Evolutionary conservation across 208 protist genomes (phyloP).

Genomic region (Acanthamoeba healyi): DNA sequence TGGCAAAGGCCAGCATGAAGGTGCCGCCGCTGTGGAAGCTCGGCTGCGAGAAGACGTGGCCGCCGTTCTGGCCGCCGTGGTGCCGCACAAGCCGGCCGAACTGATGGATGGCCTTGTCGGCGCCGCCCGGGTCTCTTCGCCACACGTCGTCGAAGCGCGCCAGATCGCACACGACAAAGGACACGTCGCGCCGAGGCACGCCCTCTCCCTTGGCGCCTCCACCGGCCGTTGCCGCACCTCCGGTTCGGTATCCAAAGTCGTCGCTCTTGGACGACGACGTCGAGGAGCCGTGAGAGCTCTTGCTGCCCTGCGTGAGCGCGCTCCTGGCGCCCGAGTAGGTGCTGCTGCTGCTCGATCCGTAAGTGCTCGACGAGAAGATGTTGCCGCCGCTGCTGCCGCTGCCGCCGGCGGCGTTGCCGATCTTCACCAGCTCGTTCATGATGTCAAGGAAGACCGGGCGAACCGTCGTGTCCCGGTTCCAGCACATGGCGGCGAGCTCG

Average conservation of each 20-base stretch:
- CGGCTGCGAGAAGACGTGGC: not conserved
- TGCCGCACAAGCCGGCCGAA: not conserved
- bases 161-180: constrained; percentile 33
- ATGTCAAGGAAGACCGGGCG: constrained; percentile 22
- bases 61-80: not conserved
- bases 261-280: not conserved
- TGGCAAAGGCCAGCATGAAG: constrained; percentile 16
- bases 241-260: not conserved
- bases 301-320: not conserved
- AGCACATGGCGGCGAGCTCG: constrained; percentile 13
- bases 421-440: constrained; percentile 18
- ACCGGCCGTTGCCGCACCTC: not conserved
- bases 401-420: not conserved
- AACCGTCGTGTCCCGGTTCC: not conserved
- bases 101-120: not conserved
- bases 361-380: not conserved
- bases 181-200: constrained; percentile 14
- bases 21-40: constrained; percentile 56
- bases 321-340: not conserved
- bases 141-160: constrained; percentile 22
- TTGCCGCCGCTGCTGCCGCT: not conserved
- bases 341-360: not conserved
- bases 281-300: not conserved
- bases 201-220: not conserved
- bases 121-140: not conserved